Conservation (phyloP, 1,284 basidiomycete species). For the Ceratobasidium sp. region DNA sequence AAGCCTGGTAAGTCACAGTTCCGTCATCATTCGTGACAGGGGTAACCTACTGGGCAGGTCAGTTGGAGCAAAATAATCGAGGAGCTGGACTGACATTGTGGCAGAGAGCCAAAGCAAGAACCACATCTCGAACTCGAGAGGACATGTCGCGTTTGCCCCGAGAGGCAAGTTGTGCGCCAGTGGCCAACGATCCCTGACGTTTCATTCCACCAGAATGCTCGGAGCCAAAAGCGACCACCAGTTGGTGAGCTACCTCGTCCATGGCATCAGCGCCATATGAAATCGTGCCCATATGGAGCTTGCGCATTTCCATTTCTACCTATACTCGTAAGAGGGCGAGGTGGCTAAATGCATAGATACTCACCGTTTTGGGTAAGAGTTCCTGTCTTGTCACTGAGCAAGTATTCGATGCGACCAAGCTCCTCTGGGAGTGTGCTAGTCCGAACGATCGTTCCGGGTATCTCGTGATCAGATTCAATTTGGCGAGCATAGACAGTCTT, state of each 20-base stretch:
- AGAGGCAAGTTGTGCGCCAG: conserved; percentile 79
- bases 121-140: conserved; percentile 91
- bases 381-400: conserved; percentile 97
- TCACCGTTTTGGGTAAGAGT: conserved; percentile 96
- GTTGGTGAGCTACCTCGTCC: conserved; percentile 94
- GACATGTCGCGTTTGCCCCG: conserved; percentile 95
- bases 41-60: conserved; percentile 70
- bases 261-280: conserved; percentile 96
- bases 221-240: conserved; percentile 79
- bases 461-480: conserved; percentile 92
- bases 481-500: conserved; percentile 97
- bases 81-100: conserved; percentile 78
- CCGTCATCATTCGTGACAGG: conserved; percentile 95
- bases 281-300: conserved; percentile 98
- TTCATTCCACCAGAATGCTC: conserved; percentile 37
- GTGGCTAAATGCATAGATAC: conserved; percentile 44
- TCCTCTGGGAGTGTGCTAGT: conserved; percentile 98
- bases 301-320: conserved; percentile 98
- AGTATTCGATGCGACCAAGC: conserved; percentile 93
- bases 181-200: conserved; percentile 56
- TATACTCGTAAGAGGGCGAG: conserved; percentile 19
- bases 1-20: conserved; percentile 94
- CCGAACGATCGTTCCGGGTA: conserved; percentile 93
- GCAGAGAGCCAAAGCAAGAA: conserved; percentile 91
- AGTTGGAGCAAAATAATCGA: neutral